Percentiles rank a stretch among this genome's conserved stretches.
These are phyloP conservation scores for Ilyonectria sp. DNA, from an alignment of 2,329 filamentous ascomycete genomes.

Conservation along the genomic window DNA sequence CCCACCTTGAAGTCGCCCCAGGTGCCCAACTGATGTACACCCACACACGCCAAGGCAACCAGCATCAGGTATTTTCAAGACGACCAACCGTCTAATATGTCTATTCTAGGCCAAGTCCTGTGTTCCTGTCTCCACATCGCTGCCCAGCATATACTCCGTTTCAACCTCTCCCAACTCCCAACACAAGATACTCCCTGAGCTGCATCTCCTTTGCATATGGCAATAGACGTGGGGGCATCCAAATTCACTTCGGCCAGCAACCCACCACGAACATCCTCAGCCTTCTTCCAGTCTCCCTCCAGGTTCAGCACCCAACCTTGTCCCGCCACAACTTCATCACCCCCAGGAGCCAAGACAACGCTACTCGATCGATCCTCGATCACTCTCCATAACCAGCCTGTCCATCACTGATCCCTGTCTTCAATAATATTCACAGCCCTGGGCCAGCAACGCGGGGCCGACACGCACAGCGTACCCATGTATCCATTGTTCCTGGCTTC, in stretches of 20 bases:
- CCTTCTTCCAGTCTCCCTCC: background rate
- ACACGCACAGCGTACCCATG: slow-evolving; percentile 17
- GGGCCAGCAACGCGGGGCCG: slow-evolving; percentile 11
- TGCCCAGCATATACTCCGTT: background rate
- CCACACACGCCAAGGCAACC: slow-evolving; percentile 13
- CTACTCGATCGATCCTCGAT: background rate
- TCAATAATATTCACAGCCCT: background rate
- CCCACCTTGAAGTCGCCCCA: background rate
- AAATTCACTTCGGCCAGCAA: background rate
- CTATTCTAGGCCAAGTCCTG: slow-evolving; percentile 13
- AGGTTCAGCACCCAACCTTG: background rate
- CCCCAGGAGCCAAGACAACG: background rate
- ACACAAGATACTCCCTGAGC: slow-evolving; percentile 1
- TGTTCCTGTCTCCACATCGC: slow-evolving; percentile 1
- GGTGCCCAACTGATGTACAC: slow-evolving; percentile 4
- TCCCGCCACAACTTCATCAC: background rate
- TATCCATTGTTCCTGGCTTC: slow-evolving; percentile 32
- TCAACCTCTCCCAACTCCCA: background rate
- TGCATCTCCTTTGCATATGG: background rate
- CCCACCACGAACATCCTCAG: background rate
- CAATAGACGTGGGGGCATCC: background rate
- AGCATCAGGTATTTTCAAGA: slow-evolving; percentile 1
- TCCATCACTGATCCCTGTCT: background rate
- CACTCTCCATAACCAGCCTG: background rate
- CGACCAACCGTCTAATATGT: background rate